These are phyloP conservation scores for Lagenidium sp. DNA, from an alignment of 352 stramenopile species.

Conservation along the genomic window DNA sequence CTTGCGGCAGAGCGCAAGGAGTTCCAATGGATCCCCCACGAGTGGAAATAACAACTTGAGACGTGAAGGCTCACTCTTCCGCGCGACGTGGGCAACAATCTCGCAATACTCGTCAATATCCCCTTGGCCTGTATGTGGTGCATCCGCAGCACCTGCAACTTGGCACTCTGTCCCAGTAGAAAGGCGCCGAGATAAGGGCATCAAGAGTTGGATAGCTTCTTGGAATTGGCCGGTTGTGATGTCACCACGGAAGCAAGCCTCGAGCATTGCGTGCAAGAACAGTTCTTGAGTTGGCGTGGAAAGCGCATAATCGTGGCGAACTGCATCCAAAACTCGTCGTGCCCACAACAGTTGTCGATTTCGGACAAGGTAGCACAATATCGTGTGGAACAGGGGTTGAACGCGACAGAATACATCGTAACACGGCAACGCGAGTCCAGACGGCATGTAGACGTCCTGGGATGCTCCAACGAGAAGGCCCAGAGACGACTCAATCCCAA, in stretches of 20 bases:
- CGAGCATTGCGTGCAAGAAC: conserved; percentile 74
- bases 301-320: conserved; percentile 46
- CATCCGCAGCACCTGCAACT: not conserved
- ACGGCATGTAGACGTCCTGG: conserved; percentile 74
- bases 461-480: conserved; percentile 69
- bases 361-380: conserved; percentile 58
- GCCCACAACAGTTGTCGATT: conserved; percentile 59
- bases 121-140: conserved; percentile 1
- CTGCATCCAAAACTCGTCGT: conserved; percentile 25
- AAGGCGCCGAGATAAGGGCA: conserved; percentile 13
- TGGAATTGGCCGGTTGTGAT: conserved; percentile 33
- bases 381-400: conserved; percentile 72
- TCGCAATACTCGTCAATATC: conserved; percentile 79
- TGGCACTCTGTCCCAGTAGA: no score
- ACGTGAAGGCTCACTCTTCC: conserved; percentile 76
- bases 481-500: conserved; percentile 55
- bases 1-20: conserved; percentile 51
- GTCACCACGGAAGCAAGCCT: conserved; percentile 40
- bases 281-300: conserved; percentile 69
- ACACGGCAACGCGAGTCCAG: conserved; percentile 33
- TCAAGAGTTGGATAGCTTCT: conserved; percentile 41
- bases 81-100: conserved; percentile 74
- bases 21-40: conserved; percentile 53
- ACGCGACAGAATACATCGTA: conserved; percentile 74
- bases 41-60: conserved; percentile 57